A percentile compares a stretch with the other conserved stretches of the same genome.
phyloP scores from a whole-genome alignment of 129 eudicot species.

The Cynara cardunculus region DNA sequence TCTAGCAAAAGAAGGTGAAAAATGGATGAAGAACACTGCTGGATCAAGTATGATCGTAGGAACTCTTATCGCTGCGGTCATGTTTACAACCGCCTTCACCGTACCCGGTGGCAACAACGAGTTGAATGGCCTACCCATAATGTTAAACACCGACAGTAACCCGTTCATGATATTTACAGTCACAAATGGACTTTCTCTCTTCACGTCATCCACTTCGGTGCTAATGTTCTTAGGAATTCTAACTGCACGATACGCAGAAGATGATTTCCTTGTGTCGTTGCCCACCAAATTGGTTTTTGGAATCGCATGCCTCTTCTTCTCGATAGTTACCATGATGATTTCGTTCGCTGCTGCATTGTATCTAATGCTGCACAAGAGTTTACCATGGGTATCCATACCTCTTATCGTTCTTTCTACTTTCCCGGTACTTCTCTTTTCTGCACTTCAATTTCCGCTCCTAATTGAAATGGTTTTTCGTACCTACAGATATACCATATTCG shows the following conservation, averaged over 20 bases:
- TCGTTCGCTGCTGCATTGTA: conserved; percentile 45
- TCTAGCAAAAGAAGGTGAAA: conserved; percentile 45
- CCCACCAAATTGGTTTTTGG: conserved; percentile 50
- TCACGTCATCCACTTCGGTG: conserved; percentile 42
- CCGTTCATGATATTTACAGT: conserved; percentile 38
- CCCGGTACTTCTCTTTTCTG: conserved; percentile 35
- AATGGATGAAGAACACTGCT: conserved; percentile 58
- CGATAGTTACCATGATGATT: conserved; percentile 53
- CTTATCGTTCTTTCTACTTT: conserved; percentile 34
- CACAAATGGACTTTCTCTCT: conserved; percentile 45
- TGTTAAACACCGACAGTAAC: conserved; percentile 12
- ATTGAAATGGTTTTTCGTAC: conserved; percentile 43
- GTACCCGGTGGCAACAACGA: conserved; percentile 49
- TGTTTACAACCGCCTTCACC: conserved; percentile 57
- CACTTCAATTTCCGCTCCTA: conserved; percentile 46
- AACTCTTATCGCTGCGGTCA: conserved; percentile 57
- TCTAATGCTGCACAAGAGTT: conserved; percentile 27
- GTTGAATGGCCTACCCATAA: conserved; percentile 30
- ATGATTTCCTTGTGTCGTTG: conserved; percentile 40
- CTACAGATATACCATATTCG: conserved; percentile 30
- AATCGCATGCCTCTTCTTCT: conserved; percentile 41
- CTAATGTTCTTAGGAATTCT: conserved; percentile 51
- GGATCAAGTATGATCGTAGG: conserved; percentile 59
- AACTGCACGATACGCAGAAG: conserved; percentile 46
- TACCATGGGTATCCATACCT: conserved; percentile 44